Evolutionary conservation across 176 grass and related monocot genomes (phyloP).

Genomic region (Thinopyrum elongatum): DNA sequence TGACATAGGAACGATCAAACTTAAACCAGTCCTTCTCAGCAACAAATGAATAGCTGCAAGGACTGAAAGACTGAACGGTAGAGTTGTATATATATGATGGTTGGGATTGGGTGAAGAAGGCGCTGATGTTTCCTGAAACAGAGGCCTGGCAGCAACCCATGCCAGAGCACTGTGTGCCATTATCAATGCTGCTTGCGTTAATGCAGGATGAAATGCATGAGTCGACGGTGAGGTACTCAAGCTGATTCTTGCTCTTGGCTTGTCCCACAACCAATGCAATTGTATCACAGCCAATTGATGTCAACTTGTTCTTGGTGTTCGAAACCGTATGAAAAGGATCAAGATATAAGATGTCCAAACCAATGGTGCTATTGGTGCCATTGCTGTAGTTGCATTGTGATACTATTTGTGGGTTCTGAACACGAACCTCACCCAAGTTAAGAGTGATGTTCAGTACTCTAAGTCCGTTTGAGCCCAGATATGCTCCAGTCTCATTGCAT

Average conservation of each 20-base stretch:
- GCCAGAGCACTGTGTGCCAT: neutral
- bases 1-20: neutral
- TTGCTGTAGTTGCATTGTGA: neutral
- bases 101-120: too few relatives aligned
- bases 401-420: neutral
- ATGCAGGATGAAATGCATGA: neutral
- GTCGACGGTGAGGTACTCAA: neutral
- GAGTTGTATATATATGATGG: neutral
- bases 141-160: neutral
- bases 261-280: too few relatives aligned
- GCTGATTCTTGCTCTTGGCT: neutral
- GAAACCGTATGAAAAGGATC: neutral
- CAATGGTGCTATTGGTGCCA: neutral
- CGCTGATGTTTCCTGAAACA: neutral
- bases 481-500: neutral
- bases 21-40: neutral
- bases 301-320: neutral
- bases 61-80: neutral
- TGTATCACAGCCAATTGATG: neutral
- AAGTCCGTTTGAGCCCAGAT: neutral
- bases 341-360: fast-evolving
- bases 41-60: neutral
- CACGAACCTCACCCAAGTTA: neutral
- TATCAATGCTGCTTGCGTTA: neutral
- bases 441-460: neutral